These are phyloP conservation scores for Paspalum vaginatum DNA, from an alignment of 176 grass and related monocot genomes.

Conservation along the genomic window DNA sequence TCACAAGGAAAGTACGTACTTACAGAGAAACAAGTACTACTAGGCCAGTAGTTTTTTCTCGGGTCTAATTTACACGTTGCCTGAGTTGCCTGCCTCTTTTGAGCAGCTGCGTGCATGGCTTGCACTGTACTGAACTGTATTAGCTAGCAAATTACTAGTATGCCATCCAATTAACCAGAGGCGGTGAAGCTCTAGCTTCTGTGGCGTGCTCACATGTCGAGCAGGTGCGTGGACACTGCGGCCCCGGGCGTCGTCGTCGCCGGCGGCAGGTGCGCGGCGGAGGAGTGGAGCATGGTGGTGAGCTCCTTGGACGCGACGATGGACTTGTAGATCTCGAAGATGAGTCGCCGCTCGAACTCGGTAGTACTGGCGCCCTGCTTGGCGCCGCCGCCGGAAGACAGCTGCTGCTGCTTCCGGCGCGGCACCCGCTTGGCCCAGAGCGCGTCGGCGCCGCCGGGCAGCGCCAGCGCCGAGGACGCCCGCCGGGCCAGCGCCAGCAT, in stretches of 20 bases:
- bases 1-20: too few species aligned
- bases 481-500: conserved; percentile 63
- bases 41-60: background rate
- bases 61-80: background rate
- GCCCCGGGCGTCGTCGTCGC: background rate
- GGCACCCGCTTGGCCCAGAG: conserved; percentile 56
- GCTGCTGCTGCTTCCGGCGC: conserved; percentile 9
- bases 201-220: conserved; percentile 33
- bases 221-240: background rate
- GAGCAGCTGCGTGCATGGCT: too few species aligned
- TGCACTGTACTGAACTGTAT: too few species aligned
- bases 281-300: conserved; percentile 53
- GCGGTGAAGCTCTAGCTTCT: too few species aligned
- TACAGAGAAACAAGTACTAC: too few species aligned
- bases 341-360: conserved; percentile 62
- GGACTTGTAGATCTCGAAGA: conserved; percentile 85
- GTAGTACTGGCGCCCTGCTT: background rate
- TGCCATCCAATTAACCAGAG: too few species aligned
- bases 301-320: conserved; percentile 74
- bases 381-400: background rate
- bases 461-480: conserved; percentile 38
- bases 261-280: conserved; percentile 21
- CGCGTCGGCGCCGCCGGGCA: conserved; percentile 38
- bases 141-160: too few species aligned
- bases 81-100: background rate